phyloP scores from a whole-genome alignment of 306 rosid genomes.

The Sesbania bispinosa region DNA sequence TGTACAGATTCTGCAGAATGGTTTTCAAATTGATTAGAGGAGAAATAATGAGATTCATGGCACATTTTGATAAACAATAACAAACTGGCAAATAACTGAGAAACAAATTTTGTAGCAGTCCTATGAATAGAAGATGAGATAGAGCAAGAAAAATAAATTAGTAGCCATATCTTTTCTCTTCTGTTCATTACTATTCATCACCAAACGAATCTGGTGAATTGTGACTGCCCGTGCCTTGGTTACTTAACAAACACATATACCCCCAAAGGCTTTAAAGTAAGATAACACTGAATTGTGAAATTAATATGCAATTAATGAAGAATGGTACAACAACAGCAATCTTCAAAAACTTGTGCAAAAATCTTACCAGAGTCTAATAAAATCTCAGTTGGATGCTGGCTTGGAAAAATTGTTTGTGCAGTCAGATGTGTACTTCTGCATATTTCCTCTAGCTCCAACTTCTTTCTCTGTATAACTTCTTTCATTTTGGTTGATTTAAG shows the following conservation, averaged over 20 bases:
- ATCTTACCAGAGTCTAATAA: conserved; percentile 47
- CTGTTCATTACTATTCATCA: not conserved
- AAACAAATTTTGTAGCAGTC: not conserved
- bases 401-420: conserved; percentile 18
- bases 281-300: not conserved
- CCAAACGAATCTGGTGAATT: not conserved
- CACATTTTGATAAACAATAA: not conserved
- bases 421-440: conserved; percentile 59
- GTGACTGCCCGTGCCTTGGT: not conserved
- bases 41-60: not conserved
- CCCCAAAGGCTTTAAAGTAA: not conserved
- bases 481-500: conserved; percentile 66
- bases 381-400: conserved; percentile 37
- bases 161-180: not conserved
- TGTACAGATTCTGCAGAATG: conserved; percentile 37
- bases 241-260: not conserved
- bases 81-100: not conserved
- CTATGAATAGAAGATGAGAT: not conserved
- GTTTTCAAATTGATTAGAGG: not conserved
- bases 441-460: conserved; percentile 59
- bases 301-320: not conserved
- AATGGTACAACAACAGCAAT: not conserved
- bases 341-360: not conserved
- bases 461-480: conserved; percentile 55
- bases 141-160: not conserved